Conservation (phyloP, 2,329 filamentous ascomycete species). For the Juglanconis oblonga region DNA sequence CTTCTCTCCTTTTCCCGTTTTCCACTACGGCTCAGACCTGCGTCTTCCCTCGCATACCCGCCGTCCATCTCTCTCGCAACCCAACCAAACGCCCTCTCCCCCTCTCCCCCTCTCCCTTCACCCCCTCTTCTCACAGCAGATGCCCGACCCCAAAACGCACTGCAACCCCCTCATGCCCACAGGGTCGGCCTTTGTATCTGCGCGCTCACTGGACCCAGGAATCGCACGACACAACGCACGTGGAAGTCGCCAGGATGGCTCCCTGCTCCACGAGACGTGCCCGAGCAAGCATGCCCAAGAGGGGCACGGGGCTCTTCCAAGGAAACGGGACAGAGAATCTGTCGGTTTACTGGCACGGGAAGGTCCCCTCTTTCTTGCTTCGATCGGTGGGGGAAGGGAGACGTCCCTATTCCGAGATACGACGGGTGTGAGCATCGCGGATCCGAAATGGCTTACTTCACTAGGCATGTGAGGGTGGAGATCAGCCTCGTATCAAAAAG, state of each 20-base stretch:
- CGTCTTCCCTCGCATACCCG: conserved; percentile 70
- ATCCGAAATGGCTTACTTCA: not conserved
- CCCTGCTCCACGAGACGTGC: not conserved
- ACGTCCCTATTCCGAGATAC: not conserved
- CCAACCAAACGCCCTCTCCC: too few species aligned
- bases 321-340: too few species aligned
- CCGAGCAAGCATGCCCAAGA: not conserved
- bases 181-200: not conserved
- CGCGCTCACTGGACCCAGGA: not conserved
- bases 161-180: not conserved
- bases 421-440: not conserved
- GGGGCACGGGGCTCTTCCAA: too few species aligned
- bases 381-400: not conserved
- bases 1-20: conserved; percentile 60
- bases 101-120: conserved; percentile 58
- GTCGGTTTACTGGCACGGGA: not conserved
- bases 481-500: not conserved
- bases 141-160: too few species aligned
- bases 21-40: conserved; percentile 69
- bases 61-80: conserved; percentile 58
- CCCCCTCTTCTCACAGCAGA: conserved; percentile 49
- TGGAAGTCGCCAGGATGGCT: not conserved
- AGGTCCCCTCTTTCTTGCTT: not conserved
- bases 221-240: not conserved
- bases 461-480: not conserved